Percentiles rank a stretch among this genome's conserved stretches.
Evolutionary conservation across 306 rosid genomes (phyloP).

Genomic region (Elaeagnus macrophylla): DNA sequence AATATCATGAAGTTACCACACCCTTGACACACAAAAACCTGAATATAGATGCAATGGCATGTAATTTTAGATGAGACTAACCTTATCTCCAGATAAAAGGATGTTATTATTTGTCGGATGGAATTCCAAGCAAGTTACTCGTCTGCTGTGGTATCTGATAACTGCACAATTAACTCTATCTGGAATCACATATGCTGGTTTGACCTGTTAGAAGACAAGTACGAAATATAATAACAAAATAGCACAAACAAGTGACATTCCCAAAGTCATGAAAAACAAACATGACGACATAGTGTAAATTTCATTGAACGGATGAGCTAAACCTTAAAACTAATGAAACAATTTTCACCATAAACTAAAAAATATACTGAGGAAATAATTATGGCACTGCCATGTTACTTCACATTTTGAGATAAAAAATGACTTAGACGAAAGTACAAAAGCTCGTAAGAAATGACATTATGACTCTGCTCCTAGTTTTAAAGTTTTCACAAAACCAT

Average conservation of each 20-base stretch:
- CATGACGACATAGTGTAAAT: too few relatives aligned
- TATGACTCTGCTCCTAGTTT: too few relatives aligned
- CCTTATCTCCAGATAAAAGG: constrained; percentile 95
- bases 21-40: constrained; percentile 2
- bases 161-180: constrained; percentile 78
- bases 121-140: constrained; percentile 81
- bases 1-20: constrained; percentile 9
- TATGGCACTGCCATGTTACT: too few relatives aligned
- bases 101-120: constrained; percentile 84
- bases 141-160: constrained; percentile 82
- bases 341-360: too few relatives aligned
- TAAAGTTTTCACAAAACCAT: too few relatives aligned
- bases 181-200: constrained; percentile 72
- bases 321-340: too few relatives aligned
- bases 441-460: too few relatives aligned
- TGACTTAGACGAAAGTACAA: too few relatives aligned
- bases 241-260: neutral
- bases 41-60: neutral
- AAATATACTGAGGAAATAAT: too few relatives aligned
- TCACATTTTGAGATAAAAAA: too few relatives aligned
- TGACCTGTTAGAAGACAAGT: constrained; percentile 41
- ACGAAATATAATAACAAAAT: neutral
- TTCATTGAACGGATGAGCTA: too few relatives aligned
- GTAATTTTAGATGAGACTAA: constrained; percentile 14
- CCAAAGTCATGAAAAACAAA: neutral